Evolutionary conservation across 2,329 filamentous ascomycete genomes (phyloP), one percentile per base, ranked within the genome.

Genomic region (Myriosclerotinia scirpicola): DNA sequence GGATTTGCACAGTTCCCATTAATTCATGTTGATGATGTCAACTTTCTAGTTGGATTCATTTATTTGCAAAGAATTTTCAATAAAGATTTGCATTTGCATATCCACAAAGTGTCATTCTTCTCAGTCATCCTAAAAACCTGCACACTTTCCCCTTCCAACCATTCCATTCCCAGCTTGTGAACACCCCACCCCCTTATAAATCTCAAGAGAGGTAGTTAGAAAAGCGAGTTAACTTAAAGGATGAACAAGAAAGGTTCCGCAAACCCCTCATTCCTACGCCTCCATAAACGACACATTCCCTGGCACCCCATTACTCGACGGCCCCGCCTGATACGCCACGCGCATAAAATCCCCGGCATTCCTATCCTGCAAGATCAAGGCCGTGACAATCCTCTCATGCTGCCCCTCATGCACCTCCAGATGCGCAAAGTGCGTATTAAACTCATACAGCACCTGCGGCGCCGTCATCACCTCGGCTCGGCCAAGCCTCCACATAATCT

Each of bases 251-350:
- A 0, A 11, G 5, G 1, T 0, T 46, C 42, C 20, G 15, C 42
- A 48, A 22, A 34, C 9, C 58, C 7, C 3, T 14, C 11, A 3
- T 36, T 14, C 30, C 26, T 34, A 59, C 8, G 34, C 34, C 56
- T 60, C 56, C 56, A 60, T 50, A 38, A 60, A 60, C 0, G 56
- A 60, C 5, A 26, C 30, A 11, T 38, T 6, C 14, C 56, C 56
- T 5, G n/a, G 4, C 30, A 36, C 30, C 1, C 44, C 56, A 15
- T 38, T 46, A 26, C 56, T 60, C 12, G 56, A 60, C 3, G 30
- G 1, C 5, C 58, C 58, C 5, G 58, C 44, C 20, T 50, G n/a
- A 26, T 60, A 60, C 9, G 20, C 20, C 1, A 60, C 44, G 20
- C 17, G 5, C 30, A 50, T 26, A 5, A 12, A 60, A 26, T 60